Percentiles rank a stretch among this genome's conserved stretches.
Conservation (phyloP, 176 grass and related monocot genomes). For the Stipa capillata region DNA sequence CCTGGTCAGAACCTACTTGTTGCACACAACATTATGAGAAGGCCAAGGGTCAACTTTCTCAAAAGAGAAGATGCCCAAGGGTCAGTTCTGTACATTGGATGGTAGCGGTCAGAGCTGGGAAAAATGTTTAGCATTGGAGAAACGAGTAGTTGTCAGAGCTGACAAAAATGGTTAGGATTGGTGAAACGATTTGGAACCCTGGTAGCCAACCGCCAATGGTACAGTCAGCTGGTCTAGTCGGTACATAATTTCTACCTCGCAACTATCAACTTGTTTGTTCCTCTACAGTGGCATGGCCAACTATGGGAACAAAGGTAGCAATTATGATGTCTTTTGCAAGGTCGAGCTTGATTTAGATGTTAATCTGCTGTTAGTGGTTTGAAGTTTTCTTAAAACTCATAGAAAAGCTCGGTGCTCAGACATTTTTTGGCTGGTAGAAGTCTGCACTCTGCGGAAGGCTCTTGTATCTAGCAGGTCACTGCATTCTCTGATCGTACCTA, state of each 20-base stretch:
- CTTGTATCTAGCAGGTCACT: background rate
- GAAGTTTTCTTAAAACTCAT: background rate
- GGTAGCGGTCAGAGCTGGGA: background rate
- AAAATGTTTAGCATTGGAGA: background rate
- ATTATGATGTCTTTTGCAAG: background rate
- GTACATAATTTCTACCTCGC: background rate
- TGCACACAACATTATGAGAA: background rate
- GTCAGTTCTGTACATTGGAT: background rate
- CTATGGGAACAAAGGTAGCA: background rate
- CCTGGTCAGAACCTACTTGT: background rate
- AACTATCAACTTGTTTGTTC: background rate
- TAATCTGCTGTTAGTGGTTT: background rate
- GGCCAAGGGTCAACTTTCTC: background rate
- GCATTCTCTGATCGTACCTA: background rate
- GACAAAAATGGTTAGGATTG: background rate
- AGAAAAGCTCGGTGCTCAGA: background rate
- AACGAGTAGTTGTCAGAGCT: too few species aligned
- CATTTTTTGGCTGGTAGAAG: background rate
- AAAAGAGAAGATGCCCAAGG: background rate
- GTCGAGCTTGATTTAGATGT: background rate
- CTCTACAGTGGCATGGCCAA: background rate
- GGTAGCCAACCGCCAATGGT: background rate
- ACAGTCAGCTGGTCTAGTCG: background rate
- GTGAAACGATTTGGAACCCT: background rate
- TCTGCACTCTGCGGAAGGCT: background rate